phyloP scores from a whole-genome alignment of 257 asterid genomes.

The Lycium ferocissimum region DNA sequence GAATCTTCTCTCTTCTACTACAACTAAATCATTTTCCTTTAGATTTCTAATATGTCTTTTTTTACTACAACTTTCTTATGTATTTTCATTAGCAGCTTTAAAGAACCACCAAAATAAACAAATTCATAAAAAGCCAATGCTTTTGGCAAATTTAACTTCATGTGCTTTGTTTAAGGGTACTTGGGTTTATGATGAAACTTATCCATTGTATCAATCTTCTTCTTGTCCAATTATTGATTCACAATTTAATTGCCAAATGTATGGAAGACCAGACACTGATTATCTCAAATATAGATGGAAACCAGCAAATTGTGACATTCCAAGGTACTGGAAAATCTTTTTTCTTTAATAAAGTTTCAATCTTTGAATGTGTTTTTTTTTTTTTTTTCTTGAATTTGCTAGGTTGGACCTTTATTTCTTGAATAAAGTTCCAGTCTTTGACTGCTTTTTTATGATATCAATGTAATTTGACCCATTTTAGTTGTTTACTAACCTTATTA shows the following conservation, averaged over 20 bases:
- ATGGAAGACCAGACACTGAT: constrained; percentile 84
- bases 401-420: too few relatives aligned
- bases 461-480: neutral
- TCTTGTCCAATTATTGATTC: constrained; percentile 76
- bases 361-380: neutral
- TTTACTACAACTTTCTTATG: constrained; percentile 27
- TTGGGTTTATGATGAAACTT: constrained; percentile 78
- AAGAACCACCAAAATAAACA: constrained; percentile 35
- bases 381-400: too few relatives aligned
- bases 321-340: constrained; percentile 45
- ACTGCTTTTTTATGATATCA: neutral
- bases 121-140: constrained; percentile 45
- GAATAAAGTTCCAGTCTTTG: too few relatives aligned
- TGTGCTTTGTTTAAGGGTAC: constrained; percentile 75
- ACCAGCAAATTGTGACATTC: constrained; percentile 76
- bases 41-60: constrained; percentile 42
- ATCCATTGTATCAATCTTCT: constrained; percentile 70
- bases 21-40: constrained; percentile 49
- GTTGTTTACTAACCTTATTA: neutral
- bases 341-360: neutral
- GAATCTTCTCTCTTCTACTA: constrained; percentile 27
- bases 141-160: constrained; percentile 55
- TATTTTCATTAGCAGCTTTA: constrained; percentile 54
- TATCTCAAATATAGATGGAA: constrained; percentile 91
- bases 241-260: constrained; percentile 77